These are phyloP conservation scores for Aristolochia contorta DNA, from an alignment of 164 flowering plant genomes.

Conservation along the genomic window DNA sequence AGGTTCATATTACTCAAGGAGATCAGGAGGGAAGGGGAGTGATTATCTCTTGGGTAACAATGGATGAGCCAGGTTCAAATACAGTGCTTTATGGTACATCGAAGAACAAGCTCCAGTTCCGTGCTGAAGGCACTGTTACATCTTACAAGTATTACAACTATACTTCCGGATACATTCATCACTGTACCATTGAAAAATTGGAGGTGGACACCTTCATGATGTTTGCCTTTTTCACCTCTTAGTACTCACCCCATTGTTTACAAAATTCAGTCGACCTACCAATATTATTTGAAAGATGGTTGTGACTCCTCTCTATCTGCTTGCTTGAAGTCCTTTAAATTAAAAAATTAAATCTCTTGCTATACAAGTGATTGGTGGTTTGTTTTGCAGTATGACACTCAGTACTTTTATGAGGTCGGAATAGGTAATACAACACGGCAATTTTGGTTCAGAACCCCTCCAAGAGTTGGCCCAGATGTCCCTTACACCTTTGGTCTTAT, in stretches of 20 bases:
- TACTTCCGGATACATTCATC: constrained; percentile 75
- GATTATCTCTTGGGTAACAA: constrained; percentile 50
- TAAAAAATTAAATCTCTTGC: no score
- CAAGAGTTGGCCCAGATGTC: constrained; percentile 43
- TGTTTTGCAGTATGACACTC: constrained; percentile 34
- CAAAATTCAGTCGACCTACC: no score
- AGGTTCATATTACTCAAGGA: constrained; percentile 59
- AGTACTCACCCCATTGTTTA: no score
- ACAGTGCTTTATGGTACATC: constrained; percentile 2
- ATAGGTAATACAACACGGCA: constrained; percentile 20
- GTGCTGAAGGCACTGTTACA: constrained; percentile 24
- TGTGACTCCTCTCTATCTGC: no score
- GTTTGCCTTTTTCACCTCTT: background rate
- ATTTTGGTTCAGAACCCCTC: constrained; percentile 54
- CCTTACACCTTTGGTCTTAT: constrained; percentile 52
- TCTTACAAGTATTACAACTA: constrained; percentile 54
- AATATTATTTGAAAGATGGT: no score
- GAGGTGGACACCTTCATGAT: constrained; percentile 25
- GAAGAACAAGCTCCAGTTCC: constrained; percentile 9
- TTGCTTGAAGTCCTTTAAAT: no score
- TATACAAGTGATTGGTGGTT: no score
- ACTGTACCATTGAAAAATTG: constrained; percentile 45
- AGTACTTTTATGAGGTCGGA: constrained; percentile 41
- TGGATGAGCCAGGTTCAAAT: constrained; percentile 18
- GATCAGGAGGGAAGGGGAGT: constrained; percentile 33